These are phyloP conservation scores for Rubroboletus satanas DNA, from an alignment of 768 basidiomycete species.

Conservation along the genomic window DNA sequence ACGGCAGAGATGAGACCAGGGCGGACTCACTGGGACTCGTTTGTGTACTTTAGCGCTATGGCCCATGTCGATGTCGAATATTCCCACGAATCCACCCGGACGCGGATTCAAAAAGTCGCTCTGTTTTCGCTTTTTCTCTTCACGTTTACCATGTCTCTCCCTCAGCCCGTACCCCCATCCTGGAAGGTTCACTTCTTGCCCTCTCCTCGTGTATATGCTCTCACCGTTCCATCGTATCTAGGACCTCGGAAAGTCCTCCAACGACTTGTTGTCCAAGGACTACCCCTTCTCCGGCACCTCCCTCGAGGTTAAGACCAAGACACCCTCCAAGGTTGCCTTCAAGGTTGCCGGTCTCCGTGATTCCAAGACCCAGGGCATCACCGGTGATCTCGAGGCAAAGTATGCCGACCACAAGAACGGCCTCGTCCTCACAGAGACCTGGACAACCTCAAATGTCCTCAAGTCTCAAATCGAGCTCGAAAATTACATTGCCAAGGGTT, in stretches of 20 bases:
- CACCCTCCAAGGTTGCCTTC: constrained; percentile 88
- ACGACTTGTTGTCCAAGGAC: constrained; percentile 91
- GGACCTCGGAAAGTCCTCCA: constrained; percentile 97
- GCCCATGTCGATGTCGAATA: constrained; percentile 26
- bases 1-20: neutral
- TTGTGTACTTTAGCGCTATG: constrained; percentile 36
- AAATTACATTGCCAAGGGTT: constrained; percentile 94
- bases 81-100: constrained; percentile 33
- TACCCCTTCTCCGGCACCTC: constrained; percentile 71
- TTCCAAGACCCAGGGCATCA: constrained; percentile 67
- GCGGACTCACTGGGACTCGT: constrained; percentile 26
- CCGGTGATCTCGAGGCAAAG: constrained; percentile 94
- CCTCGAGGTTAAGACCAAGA: constrained; percentile 86
- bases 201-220: neutral
- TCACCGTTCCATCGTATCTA: constrained; percentile 29
- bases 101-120: constrained; percentile 5
- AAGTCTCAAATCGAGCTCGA: constrained; percentile 91
- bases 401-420: constrained; percentile 90
- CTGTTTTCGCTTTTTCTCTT: neutral
- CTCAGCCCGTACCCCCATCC: constrained; percentile 94
- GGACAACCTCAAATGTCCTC: constrained; percentile 94
- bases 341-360: constrained; percentile 85
- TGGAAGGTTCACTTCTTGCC: constrained; percentile 66
- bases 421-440: constrained; percentile 88
- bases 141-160: constrained; percentile 66